Base-by-base conservation (phyloP, 768 basidiomycete genomes). In the Suillus subaureus region DNA sequence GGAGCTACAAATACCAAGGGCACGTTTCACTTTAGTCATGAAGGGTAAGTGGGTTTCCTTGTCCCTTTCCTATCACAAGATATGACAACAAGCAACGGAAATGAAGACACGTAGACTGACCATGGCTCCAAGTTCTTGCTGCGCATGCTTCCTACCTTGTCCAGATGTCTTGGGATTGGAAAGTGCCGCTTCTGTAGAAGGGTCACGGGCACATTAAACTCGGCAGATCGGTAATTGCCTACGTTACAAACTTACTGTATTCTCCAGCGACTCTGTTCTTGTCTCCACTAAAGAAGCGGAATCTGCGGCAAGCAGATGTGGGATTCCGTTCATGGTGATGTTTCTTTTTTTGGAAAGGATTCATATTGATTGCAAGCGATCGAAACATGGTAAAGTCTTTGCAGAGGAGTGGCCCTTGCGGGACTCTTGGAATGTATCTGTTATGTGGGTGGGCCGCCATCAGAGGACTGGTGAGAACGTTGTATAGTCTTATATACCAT, bases 161-260 rank as follows among this genome's bases (percentile, higher is more conserved):
- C 70, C 77, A 5, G 82, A 83, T 8, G 84, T 85, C 60, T 84
- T 82, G 2, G 85, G 83, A 68, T 84, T 87, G n/a, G 81, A 64
- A 6, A 85, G 74, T 3, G 84, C 82, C 40, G 83, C 81, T 74
- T 81, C 82, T 84, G 69, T 26, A 56, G 43, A 52, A 67, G 70
- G 70, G 72, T 47, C 37, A n/a, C 58, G 63, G 64, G 72, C 23
- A 49, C 35, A 54, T 8, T 60, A 51, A 16, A 52, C 58, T 55
- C 23, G 39, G 55, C 26, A 42, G 45, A 62, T 61, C 51, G 54
- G 31, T 55, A 40, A 42, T 60, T 42, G 40, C 58, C 58, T 21
- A 60, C 23, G 12, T 43, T 31, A 47, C 55, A 61, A 23, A 72
- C 83, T 71, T 71, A 84, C 84, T 83, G 71, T 82, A 80, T 39